phyloP scores from a whole-genome alignment of 2,329 filamentous ascomycete genomes.

The Verticillium longisporum region DNA sequence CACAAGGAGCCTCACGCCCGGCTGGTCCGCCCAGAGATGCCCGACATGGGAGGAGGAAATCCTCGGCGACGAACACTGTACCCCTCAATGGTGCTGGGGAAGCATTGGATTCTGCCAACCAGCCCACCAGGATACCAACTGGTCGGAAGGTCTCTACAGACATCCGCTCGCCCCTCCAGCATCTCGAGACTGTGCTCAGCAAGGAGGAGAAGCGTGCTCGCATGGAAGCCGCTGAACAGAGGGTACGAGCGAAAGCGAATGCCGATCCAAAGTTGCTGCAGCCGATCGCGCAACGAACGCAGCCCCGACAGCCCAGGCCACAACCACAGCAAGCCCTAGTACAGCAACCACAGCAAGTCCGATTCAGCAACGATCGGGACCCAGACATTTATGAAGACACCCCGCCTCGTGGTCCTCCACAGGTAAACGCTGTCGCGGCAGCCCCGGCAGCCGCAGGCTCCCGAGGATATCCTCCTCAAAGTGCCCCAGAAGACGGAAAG shows the following conservation, averaged over 20 bases:
- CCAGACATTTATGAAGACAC: not conserved
- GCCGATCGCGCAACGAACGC: not conserved
- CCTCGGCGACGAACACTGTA: not conserved
- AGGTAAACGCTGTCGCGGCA: not conserved
- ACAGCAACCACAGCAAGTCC: slow-evolving; percentile 15
- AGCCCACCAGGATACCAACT: slow-evolving; percentile 30
- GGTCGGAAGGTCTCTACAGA: slow-evolving; percentile 60
- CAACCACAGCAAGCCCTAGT: not conserved
- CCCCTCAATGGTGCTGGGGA: not conserved
- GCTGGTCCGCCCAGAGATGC: not conserved
- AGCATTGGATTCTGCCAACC: slow-evolving; percentile 8
- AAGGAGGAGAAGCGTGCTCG: slow-evolving; percentile 91
- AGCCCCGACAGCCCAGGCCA: slow-evolving; percentile 13
- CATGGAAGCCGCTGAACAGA: slow-evolving; percentile 73
- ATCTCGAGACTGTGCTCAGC: slow-evolving; percentile 83
- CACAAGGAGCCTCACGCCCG: not conserved
- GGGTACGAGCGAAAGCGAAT: slow-evolving; percentile 56
- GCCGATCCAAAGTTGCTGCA: slow-evolving; percentile 16
- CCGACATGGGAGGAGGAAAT: not conserved
- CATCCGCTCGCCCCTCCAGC: slow-evolving; percentile 86
- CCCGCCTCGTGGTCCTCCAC: not conserved
- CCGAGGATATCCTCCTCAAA: slow-evolving; percentile 16
- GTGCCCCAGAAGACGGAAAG: slow-evolving; percentile 12
- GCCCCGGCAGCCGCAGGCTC: slow-evolving; percentile 1
- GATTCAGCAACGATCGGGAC: slow-evolving; percentile 14